Evolutionary conservation across 495 filamentous ascomycete species (phyloP), one percentile per base, ranked within the genome.

Genomic region (Aspergillus avenaceus): DNA sequence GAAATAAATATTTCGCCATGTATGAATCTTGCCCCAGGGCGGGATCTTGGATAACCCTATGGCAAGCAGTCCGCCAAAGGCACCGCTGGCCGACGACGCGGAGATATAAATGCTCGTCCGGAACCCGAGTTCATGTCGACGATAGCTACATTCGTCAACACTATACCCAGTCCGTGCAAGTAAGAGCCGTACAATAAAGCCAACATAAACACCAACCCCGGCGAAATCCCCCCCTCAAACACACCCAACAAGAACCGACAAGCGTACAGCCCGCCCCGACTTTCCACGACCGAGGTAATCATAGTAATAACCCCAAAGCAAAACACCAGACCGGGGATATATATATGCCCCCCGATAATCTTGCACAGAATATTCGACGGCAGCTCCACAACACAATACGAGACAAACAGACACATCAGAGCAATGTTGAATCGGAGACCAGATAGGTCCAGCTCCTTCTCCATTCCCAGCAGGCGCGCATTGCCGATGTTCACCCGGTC

Each of bases 361-460:
- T 88, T 83, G 38, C 83, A 77, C 3, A 83, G 61, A 44, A 82
- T 78, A 58, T 38, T 38, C 1, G 34, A 38, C 5, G 34, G 34
- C 12, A 38, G 21, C 7, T 38, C 34, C 34, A 38, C 34, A 16
- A 38, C 16, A 9, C 34, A 38, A 16, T 87, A 88, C 26, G 79
- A 81, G 1, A 83, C 72, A 61, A 86, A 87, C 62, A 84, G 85
- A 12, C 84, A 71, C 38, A 81, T 76, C 1, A 85, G 69, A 11
- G 82, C 81, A 43, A 85, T 69, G 50, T 85, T 86, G 29, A 74
- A 84, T 59, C 78, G 66, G 47, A 77, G 69, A 8, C 76, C 78
- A 11, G 55, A 54, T 61, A 87, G 74, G n/a, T 73, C 49, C 11
- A 86, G 69, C 31, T 86, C 83, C 12, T 70, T 62, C n/a, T 76